phyloP scores from a whole-genome alignment of 2,329 filamentous ascomycete species.

The Apiospora sp. region DNA sequence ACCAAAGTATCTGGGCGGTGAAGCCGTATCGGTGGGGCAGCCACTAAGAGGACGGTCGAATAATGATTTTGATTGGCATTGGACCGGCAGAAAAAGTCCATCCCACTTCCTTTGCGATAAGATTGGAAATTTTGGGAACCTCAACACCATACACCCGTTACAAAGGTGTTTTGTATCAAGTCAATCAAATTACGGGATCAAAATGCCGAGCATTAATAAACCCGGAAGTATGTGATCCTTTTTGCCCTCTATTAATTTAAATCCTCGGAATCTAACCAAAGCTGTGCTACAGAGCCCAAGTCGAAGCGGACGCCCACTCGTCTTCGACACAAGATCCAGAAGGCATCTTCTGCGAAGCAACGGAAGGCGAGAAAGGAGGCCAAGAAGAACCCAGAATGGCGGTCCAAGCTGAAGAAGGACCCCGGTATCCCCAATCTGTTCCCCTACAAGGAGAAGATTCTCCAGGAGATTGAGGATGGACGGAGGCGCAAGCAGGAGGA shows the following conservation, averaged over 20 bases:
- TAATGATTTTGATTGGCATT: conserved; percentile 18
- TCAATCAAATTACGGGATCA: conserved; percentile 25
- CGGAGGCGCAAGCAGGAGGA: conserved; percentile 84
- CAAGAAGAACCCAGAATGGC: conserved; percentile 98
- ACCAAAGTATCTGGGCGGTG: not conserved
- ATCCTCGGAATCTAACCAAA: conserved; percentile 6
- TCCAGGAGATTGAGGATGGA: conserved; percentile 93
- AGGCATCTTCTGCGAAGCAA: conserved; percentile 89
- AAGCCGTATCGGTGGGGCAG: not conserved
- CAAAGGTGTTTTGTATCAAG: conserved; percentile 24
- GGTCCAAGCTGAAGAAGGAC: conserved; percentile 94
- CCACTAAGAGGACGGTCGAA: not conserved
- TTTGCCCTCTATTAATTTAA: not conserved
- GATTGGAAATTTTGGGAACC: conserved; percentile 18
- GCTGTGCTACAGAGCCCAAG: conserved; percentile 74
- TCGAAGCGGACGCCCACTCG: conserved; percentile 93
- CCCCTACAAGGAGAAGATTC: conserved; percentile 94
- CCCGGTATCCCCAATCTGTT: conserved; percentile 97
- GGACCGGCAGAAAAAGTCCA: conserved; percentile 22
- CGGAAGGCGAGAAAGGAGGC: conserved; percentile 86
- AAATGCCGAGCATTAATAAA: conserved; percentile 38
- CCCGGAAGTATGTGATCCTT: conserved; percentile 15
- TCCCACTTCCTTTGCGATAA: conserved; percentile 23
- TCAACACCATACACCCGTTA: not conserved
- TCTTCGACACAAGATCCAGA: conserved; percentile 94